Conservation (phyloP, 2,329 filamentous ascomycete species). For the Acrocalymma vagum region DNA sequence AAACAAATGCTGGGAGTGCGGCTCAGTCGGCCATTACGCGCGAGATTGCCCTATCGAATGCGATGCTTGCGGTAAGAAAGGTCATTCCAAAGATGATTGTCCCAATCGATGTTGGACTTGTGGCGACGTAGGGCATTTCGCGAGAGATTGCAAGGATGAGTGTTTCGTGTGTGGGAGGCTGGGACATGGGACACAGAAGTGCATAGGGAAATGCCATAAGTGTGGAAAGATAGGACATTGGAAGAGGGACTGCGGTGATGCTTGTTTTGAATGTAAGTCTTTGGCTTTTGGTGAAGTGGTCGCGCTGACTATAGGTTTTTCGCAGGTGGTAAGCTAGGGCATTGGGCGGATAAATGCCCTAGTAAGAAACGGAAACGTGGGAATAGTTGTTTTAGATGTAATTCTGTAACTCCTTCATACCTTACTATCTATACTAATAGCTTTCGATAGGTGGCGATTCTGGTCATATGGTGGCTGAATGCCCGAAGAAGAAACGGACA, state of each 20-base stretch:
- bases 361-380: not conserved
- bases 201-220: not conserved
- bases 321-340: not conserved
- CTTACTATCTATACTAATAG: not conserved
- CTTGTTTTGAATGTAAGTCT: not conserved
- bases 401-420: too few relatives aligned
- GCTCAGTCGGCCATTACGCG: slow-evolving; percentile 1
- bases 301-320: too few relatives aligned
- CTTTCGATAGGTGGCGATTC: not conserved
- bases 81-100: slow-evolving; percentile 3
- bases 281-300: too few relatives aligned
- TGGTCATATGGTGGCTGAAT: not conserved
- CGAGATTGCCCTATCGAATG: slow-evolving; percentile 6
- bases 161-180: slow-evolving; percentile 1
- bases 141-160: not conserved
- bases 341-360: slow-evolving; percentile 1
- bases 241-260: not conserved
- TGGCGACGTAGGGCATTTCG: slow-evolving; percentile 3
- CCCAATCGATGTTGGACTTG: slow-evolving; percentile 4
- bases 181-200: slow-evolving; percentile 1
- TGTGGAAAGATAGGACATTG: slow-evolving; percentile 1
- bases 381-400: not conserved
- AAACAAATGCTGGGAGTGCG: slow-evolving; percentile 7
- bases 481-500: not conserved
- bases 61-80: slow-evolving; percentile 1